Base-by-base conservation (phyloP, 768 basidiomycete species). In the Mycena filopes region DNA sequence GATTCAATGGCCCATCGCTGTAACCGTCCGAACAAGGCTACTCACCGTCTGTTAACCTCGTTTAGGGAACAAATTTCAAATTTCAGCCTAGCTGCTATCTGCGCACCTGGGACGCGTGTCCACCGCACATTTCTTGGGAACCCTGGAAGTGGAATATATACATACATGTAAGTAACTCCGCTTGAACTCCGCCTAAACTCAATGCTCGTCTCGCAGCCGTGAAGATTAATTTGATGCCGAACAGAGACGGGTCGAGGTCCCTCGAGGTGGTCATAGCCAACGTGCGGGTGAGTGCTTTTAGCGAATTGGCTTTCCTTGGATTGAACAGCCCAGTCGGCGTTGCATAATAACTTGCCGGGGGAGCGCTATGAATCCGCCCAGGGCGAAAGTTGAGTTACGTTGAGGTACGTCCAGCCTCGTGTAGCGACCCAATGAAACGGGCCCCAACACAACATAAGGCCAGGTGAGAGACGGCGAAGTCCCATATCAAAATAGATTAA, bases 251-350 rank as follows among this genome's bases (percentile, higher is more conserved):
- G 6, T 43, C 51, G 25, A 33, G 48, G 46, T 15, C 25, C 26
- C 11, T 23, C 45, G n/a, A 23, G 6, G 26, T 47, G 26, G 23
- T 26, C 26, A 25, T 13, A 18, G 13, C 16, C 20, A 55, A 55
- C 31, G 48, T 48, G 42, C 41, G n/a, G n/a, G 49, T 55, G 64
- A 59, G 57, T 38, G 43, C 20, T 25, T 65, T 65, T 54, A 1
- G 63, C 63, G 63, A 41, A 65, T 48, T 54, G 29, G 28, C 29
- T 59, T 65, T 54, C 20, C 28, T 11, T 58, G 56, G 46, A 46
- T 45, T 47, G 43, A 51, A 45, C 15, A 29, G 25, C 16, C 43
- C 51, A 21, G n/a, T n/a, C n/a, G n/a, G 10, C 18, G 29, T 53
- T 65, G 57, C 28, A 48, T 42, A 59, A 58, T 65, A 48, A 18